Percentiles rank a stretch among this genome's conserved stretches.
Conservation (phyloP, 1,284 basidiomycete genomes). For the Volvariella surrecta region DNA sequence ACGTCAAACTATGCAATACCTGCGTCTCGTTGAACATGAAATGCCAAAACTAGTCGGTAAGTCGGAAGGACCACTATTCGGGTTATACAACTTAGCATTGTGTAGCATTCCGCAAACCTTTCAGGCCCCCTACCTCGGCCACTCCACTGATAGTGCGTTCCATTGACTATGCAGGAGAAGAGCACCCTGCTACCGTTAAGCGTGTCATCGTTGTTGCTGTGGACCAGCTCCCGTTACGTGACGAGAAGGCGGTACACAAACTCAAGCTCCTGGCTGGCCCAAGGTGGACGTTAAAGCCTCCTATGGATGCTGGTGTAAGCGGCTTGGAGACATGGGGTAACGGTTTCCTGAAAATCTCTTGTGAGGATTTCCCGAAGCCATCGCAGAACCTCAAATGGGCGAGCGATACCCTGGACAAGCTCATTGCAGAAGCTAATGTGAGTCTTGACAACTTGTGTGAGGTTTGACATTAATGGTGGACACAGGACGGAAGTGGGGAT, state of each 20-base stretch:
- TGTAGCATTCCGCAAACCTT: conserved; percentile 70
- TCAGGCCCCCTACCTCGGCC: conserved; percentile 51
- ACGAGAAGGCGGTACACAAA: conserved; percentile 60
- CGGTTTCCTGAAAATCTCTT: conserved; percentile 81
- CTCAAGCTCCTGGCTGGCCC: conserved; percentile 77
- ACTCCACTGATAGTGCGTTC: conserved; percentile 65
- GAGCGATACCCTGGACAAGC: conserved; percentile 66
- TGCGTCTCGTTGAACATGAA: conserved; percentile 80
- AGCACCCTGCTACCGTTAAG: conserved; percentile 63
- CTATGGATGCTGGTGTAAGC: conserved; percentile 54
- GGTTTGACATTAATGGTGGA: conserved; percentile 1
- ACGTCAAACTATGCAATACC: conserved; percentile 61
- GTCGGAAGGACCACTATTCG: conserved; percentile 17
- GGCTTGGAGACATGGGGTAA: conserved; percentile 40
- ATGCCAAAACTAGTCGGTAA: conserved; percentile 75
- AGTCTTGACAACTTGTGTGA: conserved; percentile 18
- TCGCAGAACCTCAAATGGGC: conserved; percentile 85
- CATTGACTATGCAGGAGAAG: conserved; percentile 68
- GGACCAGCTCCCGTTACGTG: conserved; percentile 56
- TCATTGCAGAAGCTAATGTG: conserved; percentile 75
- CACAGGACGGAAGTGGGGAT: conserved; percentile 37
- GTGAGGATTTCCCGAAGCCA: conserved; percentile 71
- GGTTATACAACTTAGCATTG: conserved; percentile 7
- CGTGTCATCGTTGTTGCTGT: conserved; percentile 68
- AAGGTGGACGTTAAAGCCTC: conserved; percentile 71